phyloP scores from a whole-genome alignment of 2,329 filamentous ascomycete species.

The Cercospora sp. region DNA sequence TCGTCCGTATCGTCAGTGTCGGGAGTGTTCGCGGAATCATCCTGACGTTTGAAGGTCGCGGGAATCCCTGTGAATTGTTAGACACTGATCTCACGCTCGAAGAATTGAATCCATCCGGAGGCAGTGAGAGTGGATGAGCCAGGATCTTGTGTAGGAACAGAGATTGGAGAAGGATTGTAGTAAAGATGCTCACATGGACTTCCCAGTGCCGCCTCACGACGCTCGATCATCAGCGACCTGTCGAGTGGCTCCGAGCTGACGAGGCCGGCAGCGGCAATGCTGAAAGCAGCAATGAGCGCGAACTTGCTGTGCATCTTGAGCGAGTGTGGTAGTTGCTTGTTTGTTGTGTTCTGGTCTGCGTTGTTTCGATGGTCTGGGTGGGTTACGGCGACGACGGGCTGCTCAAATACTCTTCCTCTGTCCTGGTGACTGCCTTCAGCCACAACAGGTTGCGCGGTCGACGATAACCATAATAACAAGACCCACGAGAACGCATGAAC shows the following conservation, averaged over 20 bases:
- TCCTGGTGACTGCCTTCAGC: background rate
- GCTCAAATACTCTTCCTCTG: background rate
- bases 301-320: slow-evolving; percentile 9
- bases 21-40: background rate
- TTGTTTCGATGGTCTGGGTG: background rate
- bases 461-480: background rate
- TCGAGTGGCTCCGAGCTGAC: slow-evolving; percentile 1
- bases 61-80: background rate
- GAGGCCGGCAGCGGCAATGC: slow-evolving; percentile 9
- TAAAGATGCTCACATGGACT: background rate
- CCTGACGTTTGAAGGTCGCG: background rate
- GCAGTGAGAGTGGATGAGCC: background rate
- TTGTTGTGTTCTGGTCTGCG: background rate
- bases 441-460: background rate
- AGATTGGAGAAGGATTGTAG: background rate
- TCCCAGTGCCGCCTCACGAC: background rate
- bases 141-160: background rate
- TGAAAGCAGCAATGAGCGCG: slow-evolving; percentile 6
- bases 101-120: background rate
- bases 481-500: background rate
- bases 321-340: background rate
- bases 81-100: background rate
- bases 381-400: background rate
- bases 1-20: background rate
- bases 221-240: slow-evolving; percentile 4